Percentiles rank a stretch among this genome's conserved stretches.
Conservation (phyloP, 257 asterid species). For the Penstemon davidsonii region DNA sequence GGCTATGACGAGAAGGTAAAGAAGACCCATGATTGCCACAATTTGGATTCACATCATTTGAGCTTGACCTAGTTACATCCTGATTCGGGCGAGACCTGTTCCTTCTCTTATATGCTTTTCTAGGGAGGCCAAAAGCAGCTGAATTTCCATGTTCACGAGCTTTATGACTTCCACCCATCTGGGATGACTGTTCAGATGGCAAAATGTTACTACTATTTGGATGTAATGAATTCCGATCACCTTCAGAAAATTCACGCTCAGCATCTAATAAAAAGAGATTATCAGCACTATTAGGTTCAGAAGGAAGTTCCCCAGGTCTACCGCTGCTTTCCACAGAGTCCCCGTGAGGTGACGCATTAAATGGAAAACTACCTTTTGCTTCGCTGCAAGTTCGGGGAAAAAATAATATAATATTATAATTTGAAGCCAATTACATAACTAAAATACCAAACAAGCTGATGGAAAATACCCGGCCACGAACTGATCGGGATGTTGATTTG, state of each 20-base stretch:
- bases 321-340: constrained; percentile 94
- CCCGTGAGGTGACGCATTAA: constrained; percentile 77
- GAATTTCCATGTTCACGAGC: constrained; percentile 53
- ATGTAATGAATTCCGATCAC: constrained; percentile 47
- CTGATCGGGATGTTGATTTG: constrained; percentile 66
- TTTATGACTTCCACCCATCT: constrained; percentile 42
- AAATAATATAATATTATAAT: constrained; percentile 2
- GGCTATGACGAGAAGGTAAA: constrained; percentile 45
- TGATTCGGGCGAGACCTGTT: constrained; percentile 64
- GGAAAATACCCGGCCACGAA: constrained; percentile 58
- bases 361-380: constrained; percentile 83
- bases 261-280: constrained; percentile 78
- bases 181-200: constrained; percentile 46
- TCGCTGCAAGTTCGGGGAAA: constrained; percentile 49
- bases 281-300: constrained; percentile 88
- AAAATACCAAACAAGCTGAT: constrained; percentile 17
- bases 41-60: constrained; percentile 56
- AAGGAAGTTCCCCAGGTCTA: constrained; percentile 62
- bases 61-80: constrained; percentile 58
- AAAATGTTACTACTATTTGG: constrained; percentile 42
- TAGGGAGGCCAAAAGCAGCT: constrained; percentile 57
- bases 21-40: constrained; percentile 52
- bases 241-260: constrained; percentile 63
- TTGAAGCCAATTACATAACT: constrained; percentile 13
- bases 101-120: constrained; percentile 76